Percentiles rank a stretch among this genome's conserved stretches.
Evolutionary conservation across 768 basidiomycete species (phyloP).

Genomic region (Cyclocybe aegerita): DNA sequence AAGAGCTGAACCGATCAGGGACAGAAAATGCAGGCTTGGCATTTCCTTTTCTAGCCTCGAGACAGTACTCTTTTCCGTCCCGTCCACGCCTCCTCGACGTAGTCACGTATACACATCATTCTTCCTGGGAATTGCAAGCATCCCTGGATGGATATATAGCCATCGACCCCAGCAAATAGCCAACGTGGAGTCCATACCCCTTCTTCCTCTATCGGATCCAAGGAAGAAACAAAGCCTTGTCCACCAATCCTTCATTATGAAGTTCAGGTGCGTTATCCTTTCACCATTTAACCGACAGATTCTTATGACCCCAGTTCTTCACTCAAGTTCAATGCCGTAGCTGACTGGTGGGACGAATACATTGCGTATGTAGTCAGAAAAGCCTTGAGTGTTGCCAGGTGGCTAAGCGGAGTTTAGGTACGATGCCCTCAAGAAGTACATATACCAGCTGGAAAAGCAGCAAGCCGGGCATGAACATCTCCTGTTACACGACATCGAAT

Average conservation of each 20-base stretch:
- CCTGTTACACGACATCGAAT: constrained; percentile 54
- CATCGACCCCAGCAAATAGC: constrained; percentile 3
- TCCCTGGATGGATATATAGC: constrained; percentile 9
- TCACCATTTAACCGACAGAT: not conserved
- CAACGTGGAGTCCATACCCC: constrained; percentile 40
- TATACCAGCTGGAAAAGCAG: constrained; percentile 84
- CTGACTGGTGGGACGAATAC: constrained; percentile 93
- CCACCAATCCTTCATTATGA: constrained; percentile 42
- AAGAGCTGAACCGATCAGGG: no score
- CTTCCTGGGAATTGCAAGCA: constrained; percentile 5
- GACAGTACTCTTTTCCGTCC: no score
- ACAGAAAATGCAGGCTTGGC: no score
- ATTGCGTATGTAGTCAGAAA: constrained; percentile 59
- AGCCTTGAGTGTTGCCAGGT: not conserved
- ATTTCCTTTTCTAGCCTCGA: no score
- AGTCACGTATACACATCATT: not conserved
- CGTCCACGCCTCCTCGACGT: not conserved
- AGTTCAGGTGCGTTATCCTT: constrained; percentile 50
- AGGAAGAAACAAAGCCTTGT: constrained; percentile 17
- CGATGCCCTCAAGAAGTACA: constrained; percentile 78
- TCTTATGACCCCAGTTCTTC: constrained; percentile 54
- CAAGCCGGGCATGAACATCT: constrained; percentile 45
- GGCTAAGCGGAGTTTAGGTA: constrained; percentile 50
- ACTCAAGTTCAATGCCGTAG: constrained; percentile 87
- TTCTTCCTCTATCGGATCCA: constrained; percentile 27